Evolutionary conservation across 306 rosid species (phyloP).

Genomic region (Cicer chorassanicum): DNA sequence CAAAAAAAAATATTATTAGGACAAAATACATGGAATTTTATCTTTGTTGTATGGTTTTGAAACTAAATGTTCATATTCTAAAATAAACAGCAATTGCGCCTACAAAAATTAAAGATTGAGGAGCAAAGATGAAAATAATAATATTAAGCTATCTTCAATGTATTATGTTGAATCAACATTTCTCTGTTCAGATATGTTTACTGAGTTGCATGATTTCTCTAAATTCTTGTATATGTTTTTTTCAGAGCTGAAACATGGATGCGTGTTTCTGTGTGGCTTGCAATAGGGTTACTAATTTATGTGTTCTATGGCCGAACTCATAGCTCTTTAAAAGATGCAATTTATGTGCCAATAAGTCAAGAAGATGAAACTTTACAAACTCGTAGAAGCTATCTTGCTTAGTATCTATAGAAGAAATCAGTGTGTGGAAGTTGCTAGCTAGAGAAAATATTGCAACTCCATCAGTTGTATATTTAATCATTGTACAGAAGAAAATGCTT

Average conservation of each 20-base stretch:
- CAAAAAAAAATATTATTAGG: too few relatives aligned
- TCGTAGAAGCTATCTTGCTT: constrained; percentile 46
- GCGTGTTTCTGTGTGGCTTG: constrained; percentile 81
- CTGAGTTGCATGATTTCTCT: constrained; percentile 38
- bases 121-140: neutral
- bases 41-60: too few relatives aligned
- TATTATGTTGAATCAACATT: constrained; percentile 2
- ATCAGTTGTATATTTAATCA: neutral
- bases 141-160: constrained; percentile 17
- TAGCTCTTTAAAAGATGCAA: constrained; percentile 70
- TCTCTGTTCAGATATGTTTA: constrained; percentile 17
- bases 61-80: too few relatives aligned
- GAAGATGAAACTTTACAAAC: constrained; percentile 54
- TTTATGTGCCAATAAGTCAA: constrained; percentile 64
- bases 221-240: constrained; percentile 34
- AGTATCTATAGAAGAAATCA: neutral
- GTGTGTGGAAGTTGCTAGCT: constrained; percentile 17
- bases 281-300: constrained; percentile 63
- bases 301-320: constrained; percentile 75
- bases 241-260: constrained; percentile 74
- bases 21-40: too few relatives aligned
- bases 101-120: neutral
- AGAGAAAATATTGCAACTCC: constrained; percentile 22
- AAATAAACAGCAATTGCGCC: neutral
- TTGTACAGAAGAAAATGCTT: constrained; percentile 37